These are phyloP conservation scores for Vachellia pachyceras DNA, from an alignment of 306 rosid genomes.

Conservation along the genomic window DNA sequence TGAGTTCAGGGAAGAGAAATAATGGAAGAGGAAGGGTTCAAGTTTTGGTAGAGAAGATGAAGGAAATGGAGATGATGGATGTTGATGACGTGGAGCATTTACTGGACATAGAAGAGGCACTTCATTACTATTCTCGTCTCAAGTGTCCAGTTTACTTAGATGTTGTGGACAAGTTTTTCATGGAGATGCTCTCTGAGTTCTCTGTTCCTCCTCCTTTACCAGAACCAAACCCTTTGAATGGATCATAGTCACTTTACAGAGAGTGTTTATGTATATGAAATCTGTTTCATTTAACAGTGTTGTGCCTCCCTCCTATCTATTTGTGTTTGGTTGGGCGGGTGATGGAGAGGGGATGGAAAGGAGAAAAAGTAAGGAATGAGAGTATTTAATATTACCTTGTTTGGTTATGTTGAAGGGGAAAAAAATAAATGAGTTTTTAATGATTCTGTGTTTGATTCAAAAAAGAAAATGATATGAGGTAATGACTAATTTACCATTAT, in stretches of 20 bases:
- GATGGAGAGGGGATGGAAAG: no score
- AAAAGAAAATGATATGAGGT: no score
- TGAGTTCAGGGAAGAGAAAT: not conserved
- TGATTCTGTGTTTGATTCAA: no score
- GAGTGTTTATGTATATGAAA: slow-evolving; percentile 44
- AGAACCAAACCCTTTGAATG: slow-evolving; percentile 47
- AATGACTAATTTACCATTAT: no score
- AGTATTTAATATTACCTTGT: no score
- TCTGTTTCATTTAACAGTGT: slow-evolving; percentile 34
- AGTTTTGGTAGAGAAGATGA: slow-evolving; percentile 70
- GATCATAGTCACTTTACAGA: slow-evolving; percentile 37
- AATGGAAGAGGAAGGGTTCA: slow-evolving; percentile 29
- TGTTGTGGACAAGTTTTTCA: slow-evolving; percentile 86
- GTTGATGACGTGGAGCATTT: slow-evolving; percentile 75
- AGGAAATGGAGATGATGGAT: slow-evolving; percentile 79
- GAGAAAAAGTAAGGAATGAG: no score
- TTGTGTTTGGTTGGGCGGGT: no score
- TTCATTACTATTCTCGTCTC: slow-evolving; percentile 92
- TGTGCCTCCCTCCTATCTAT: slow-evolving; percentile 39
- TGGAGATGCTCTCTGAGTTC: slow-evolving; percentile 69
- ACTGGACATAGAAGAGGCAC: slow-evolving; percentile 91
- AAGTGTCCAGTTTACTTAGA: slow-evolving; percentile 78
- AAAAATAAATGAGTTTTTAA: no score
- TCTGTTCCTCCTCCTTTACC: slow-evolving; percentile 55
- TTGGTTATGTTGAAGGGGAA: no score